Percentiles rank a stretch among this genome's conserved stretches.
Conservation (phyloP, 1,139 yeast genomes). For the Tardiomyces digboiensis region DNA sequence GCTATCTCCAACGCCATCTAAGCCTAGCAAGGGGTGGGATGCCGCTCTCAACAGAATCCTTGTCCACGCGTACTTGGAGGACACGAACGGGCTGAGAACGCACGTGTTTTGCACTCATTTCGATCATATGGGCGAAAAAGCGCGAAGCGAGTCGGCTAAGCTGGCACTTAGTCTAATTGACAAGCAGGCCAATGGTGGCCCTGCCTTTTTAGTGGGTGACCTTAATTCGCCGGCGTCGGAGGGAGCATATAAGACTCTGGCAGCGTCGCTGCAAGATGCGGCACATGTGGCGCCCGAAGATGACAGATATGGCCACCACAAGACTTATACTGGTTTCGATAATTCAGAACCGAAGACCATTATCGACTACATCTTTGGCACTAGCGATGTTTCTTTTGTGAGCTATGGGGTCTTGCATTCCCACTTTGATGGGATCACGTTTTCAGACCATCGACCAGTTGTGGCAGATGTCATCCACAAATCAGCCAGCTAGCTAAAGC, state of each 20-base stretch:
- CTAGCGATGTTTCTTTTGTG: constrained; percentile 23
- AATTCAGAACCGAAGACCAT: constrained; percentile 27
- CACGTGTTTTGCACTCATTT: constrained; percentile 46
- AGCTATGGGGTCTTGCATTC: constrained; percentile 41
- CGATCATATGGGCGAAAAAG: constrained; percentile 42
- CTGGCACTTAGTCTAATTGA: constrained; percentile 36
- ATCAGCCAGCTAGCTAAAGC: neutral
- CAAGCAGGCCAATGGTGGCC: constrained; percentile 19
- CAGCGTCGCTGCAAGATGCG: constrained; percentile 29
- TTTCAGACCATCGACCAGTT: constrained; percentile 49
- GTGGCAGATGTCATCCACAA: constrained; percentile 32
- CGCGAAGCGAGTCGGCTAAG: constrained; percentile 39
- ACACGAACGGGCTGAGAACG: neutral
- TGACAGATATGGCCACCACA: constrained; percentile 33
- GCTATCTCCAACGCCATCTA: constrained; percentile 40
- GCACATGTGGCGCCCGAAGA: constrained; percentile 10
- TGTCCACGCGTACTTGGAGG: constrained; percentile 4
- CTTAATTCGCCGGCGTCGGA: constrained; percentile 47
- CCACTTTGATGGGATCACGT: constrained; percentile 31
- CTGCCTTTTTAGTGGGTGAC: constrained; percentile 33
- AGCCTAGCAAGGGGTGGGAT: constrained; percentile 48
- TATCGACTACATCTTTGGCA: constrained; percentile 44
- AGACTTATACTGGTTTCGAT: constrained; percentile 44
- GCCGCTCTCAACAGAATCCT: constrained; percentile 41
- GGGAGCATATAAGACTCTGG: constrained; percentile 37